Conservation (phyloP, 78 protist species). For the Tieghemostelium lacteum region DNA sequence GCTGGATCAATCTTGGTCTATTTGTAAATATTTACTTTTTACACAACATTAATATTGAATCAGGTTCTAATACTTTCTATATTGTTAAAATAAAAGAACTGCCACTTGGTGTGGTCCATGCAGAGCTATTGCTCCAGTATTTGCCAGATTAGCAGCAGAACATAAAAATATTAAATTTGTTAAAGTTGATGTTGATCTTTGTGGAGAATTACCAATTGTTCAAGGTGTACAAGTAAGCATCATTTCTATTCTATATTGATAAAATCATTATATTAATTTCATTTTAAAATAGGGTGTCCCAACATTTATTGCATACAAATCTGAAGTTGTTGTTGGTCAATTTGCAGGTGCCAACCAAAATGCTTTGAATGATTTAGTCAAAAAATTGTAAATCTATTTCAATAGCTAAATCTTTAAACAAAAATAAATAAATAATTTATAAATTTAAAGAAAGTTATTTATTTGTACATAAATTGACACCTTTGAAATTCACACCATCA, state of each 20-base stretch:
- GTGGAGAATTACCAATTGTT: background rate
- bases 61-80: background rate
- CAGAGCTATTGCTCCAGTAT: slow-evolving; percentile 17
- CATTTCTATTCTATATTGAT: background rate
- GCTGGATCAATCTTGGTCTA: background rate
- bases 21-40: too few species aligned
- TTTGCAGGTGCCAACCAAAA: background rate
- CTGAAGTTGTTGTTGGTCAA: background rate
- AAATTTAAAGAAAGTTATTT: too few species aligned
- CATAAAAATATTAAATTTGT: background rate
- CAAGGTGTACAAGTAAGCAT: background rate
- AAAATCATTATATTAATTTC: background rate
- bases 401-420: too few species aligned
- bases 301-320: slow-evolving; percentile 14
- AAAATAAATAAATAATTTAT: too few species aligned
- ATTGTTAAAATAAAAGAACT: slow-evolving; percentile 5
- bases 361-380: background rate
- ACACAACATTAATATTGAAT: background rate
- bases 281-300: background rate
- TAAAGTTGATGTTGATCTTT: slow-evolving; percentile 24
- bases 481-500: too few species aligned
- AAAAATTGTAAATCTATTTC: too few species aligned
- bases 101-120: slow-evolving; percentile 54
- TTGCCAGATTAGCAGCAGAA: background rate
- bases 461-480: too few species aligned